A percentile compares a stretch with the other conserved stretches of the same genome.
Conservation (phyloP, 441 rosid genomes). For the Iberis amara region DNA sequence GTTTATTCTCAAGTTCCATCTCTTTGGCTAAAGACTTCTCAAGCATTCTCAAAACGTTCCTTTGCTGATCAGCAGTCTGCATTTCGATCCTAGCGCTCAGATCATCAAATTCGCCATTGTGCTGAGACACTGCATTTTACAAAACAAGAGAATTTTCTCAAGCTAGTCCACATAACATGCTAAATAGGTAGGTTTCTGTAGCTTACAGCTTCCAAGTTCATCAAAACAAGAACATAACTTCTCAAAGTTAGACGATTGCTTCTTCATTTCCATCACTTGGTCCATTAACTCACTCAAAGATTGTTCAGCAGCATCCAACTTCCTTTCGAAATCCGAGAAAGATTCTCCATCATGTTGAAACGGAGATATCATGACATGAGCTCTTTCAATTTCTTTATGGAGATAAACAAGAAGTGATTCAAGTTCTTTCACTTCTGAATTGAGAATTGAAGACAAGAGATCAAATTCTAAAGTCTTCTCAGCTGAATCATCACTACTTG, state of each 20-base stretch:
- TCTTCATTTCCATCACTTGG: slow-evolving; percentile 59
- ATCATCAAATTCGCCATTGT: slow-evolving; percentile 37
- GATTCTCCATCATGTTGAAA: slow-evolving; percentile 39
- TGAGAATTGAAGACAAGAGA: slow-evolving; percentile 59
- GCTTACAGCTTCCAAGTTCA: slow-evolving; percentile 36
- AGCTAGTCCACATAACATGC: too few relatives aligned
- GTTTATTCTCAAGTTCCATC: slow-evolving; percentile 78
- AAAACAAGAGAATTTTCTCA: too few relatives aligned
- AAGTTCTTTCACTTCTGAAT: slow-evolving; percentile 61
- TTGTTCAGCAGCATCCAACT: slow-evolving; percentile 46
- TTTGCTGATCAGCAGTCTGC: slow-evolving; percentile 78
- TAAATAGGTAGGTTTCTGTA: background rate
- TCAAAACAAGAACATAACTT: slow-evolving; percentile 31
- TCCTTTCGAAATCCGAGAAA: slow-evolving; percentile 49
- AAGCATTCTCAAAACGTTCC: slow-evolving; percentile 73
- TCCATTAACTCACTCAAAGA: slow-evolving; percentile 49
- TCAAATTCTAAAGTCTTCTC: slow-evolving; percentile 64
- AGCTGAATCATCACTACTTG: slow-evolving; percentile 25
- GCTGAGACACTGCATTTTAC: slow-evolving; percentile 24
- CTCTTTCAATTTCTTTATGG: slow-evolving; percentile 35
- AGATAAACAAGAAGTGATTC: slow-evolving; percentile 40
- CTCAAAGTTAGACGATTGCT: slow-evolving; percentile 51
- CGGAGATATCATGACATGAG: slow-evolving; percentile 41
- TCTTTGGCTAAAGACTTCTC: slow-evolving; percentile 92
- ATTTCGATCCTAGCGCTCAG: slow-evolving; percentile 44